A percentile compares a stretch with the other conserved stretches of the same genome.
Conservation (phyloP, 1,284 basidiomycete species). For the Prillingera fragicola region DNA sequence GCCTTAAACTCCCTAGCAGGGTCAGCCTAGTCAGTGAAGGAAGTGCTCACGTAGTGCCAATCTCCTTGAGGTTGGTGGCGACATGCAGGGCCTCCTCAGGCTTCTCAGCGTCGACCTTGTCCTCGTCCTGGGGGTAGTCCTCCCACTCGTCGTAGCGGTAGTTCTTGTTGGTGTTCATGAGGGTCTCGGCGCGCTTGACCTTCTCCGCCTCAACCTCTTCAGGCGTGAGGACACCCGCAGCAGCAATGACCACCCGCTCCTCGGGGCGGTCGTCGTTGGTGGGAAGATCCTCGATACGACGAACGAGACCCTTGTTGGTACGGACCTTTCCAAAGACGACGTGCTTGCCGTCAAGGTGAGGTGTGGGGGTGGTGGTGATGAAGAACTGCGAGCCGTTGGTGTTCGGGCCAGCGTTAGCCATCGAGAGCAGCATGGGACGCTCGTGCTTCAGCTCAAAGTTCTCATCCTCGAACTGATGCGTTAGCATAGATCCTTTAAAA, state of each 20-base stretch:
- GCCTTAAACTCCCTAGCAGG: constrained; percentile 61
- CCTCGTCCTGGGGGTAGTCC: constrained; percentile 48
- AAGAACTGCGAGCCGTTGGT: constrained; percentile 61
- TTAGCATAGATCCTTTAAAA: constrained; percentile 1
- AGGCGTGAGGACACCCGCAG: constrained; percentile 51
- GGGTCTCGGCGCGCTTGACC: constrained; percentile 39
- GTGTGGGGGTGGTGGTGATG: constrained; percentile 50
- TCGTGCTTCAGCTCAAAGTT: constrained; percentile 75
- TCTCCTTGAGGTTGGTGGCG: constrained; percentile 50
- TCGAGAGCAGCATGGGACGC: constrained; percentile 77
- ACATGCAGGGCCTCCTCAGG: constrained; percentile 49
- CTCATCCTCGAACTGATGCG: constrained; percentile 57
- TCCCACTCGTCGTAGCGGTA: constrained; percentile 44
- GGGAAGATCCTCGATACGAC: constrained; percentile 60
- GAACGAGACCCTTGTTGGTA: constrained; percentile 61
- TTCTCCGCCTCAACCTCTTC: constrained; percentile 40
- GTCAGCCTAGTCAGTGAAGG: neutral
- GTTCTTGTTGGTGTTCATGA: too few species aligned
- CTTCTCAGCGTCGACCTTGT: constrained; percentile 44
- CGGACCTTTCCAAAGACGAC: constrained; percentile 76
- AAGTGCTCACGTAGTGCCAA: constrained; percentile 47
- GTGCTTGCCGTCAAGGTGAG: constrained; percentile 62
- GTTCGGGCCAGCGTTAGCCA: constrained; percentile 73
- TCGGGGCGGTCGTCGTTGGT: constrained; percentile 51
- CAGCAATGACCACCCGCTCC: constrained; percentile 53